Base-by-base conservation (phyloP, 768 basidiomycete species). In the Mycena latifolia region DNA sequence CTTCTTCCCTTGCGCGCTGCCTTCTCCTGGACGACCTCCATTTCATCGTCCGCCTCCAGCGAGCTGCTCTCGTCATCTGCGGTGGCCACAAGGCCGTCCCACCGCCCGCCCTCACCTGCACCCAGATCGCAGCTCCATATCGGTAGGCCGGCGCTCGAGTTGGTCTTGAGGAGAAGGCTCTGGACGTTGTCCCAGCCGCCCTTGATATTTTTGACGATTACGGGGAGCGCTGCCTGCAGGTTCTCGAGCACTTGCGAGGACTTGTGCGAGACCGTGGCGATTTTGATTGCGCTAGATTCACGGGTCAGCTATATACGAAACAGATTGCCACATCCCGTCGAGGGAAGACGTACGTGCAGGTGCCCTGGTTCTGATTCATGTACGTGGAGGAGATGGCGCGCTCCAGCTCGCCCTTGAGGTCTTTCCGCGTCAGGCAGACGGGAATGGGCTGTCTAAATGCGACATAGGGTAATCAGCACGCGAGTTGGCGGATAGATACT, bases 341-440 rank as follows among this genome's bases (percentile, higher is more conserved):
- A 41, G 22, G 43, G 22, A 20, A 20, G 20, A 87, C 95, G 55
- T 81, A 96, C 94, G 91, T 89, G 87, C 92, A 94, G 8, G 95
- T 98, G 15, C 98, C 98, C 69, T 88, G 89, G 61, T 96, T 95
- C 79, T 96, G 93, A 77, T 96, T 93, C 91, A 98, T 93, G 78
- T 98, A 98, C 3, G 97, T 96, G 14, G 96, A 95, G 5, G 90
- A 90, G 69, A 99, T 89, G 20, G 97, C 97, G 48, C 91, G 89
- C 77, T 97, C 96, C 12, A 99, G 86, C 73, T 98, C 96, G 51
- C 84, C 86, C 77, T 98, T 99, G 63, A 99, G 85, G 77, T 97
- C 93, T 74, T 95, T 96, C 25, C 91, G 88, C 14, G 86, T 90
- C 56, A 99, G 77, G 69, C 88, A 90, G n/a, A 99, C 97, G 1